A percentile compares a stretch with the other conserved stretches of the same genome.
Conservation (phyloP, 257 asterid species). For the Scutellaria baicalensis region DNA sequence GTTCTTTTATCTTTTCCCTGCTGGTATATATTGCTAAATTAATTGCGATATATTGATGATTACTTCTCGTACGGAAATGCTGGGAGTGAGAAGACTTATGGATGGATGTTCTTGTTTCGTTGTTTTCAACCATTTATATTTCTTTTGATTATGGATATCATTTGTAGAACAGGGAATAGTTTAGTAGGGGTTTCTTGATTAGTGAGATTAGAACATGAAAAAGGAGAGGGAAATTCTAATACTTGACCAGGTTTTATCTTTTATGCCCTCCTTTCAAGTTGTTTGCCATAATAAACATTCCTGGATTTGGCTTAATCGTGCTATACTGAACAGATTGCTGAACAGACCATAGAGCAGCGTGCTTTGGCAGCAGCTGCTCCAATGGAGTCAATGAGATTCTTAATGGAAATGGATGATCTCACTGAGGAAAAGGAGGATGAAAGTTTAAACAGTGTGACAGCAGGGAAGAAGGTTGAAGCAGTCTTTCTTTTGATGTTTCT, state of each 20-base stretch:
- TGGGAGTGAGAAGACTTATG: neutral
- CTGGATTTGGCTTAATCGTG: neutral
- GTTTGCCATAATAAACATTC: neutral
- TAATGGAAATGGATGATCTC: constrained; percentile 43
- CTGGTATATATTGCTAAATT: neutral
- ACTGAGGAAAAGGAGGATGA: constrained; percentile 33
- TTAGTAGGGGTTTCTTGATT: neutral
- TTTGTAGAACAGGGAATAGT: neutral
- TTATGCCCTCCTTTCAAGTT: constrained; percentile 19
- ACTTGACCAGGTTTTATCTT: neutral
- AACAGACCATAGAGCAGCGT: constrained; percentile 50
- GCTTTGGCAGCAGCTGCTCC: constrained; percentile 83
- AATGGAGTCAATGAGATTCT: constrained; percentile 66
- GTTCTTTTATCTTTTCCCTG: neutral
- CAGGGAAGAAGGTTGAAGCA: constrained; percentile 60
- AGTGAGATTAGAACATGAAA: neutral
- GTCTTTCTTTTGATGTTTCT: constrained; percentile 5
- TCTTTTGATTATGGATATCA: neutral
- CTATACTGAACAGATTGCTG: constrained; percentile 28
- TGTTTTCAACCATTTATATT: neutral
- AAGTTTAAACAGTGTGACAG: constrained; percentile 10
- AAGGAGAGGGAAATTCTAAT: neutral
- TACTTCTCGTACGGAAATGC: neutral
- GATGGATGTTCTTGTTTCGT: neutral
- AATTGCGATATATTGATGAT: neutral